Evolutionary conservation across 495 filamentous ascomycete genomes (phyloP), one percentile per base, ranked within the genome.

Genomic region (Saxispiralis lemnorum): DNA sequence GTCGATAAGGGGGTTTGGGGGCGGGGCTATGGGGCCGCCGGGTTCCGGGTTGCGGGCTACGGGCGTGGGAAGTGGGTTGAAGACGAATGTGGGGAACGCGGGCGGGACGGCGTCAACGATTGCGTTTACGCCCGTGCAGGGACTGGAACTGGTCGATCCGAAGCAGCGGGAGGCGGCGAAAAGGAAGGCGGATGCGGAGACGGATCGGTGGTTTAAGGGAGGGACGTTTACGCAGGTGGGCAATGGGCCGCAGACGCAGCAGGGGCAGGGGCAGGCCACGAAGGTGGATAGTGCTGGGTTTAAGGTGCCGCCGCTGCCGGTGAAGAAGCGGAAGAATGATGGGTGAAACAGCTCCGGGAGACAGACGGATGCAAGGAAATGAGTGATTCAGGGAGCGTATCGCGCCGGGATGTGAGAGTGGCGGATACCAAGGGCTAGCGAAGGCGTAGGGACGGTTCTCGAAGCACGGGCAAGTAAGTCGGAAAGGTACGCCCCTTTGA

Each of bases 191-290:
- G 89, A 89, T 53, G 88, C 85, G 5, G 88, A 95, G 50, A 83
- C 92, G 55, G 88, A 96, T 58, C 68, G 83, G 33, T 96, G 85
- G 79, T 96, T 96, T 64, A 92, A 84, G 56, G 81, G 83, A 17
- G 92, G 89, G 2, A 89, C 86, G 3, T 97, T 97, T 48, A 95
- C 89, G 19, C 85, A 93, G 63, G 74, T 93, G 43, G 80, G 81
- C 13, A 65, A 69, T 33, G 64, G 61, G 59, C 59, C 14, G 48
- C 4, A 28, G 24, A 4, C 24, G 24, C 45, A 9, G 47, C 52
- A 15, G 50, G 54, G 34, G 56, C 46, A 39, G 51, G 59, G 21
- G 59, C 5, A 28, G 24, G 9, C 24, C 5, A 9, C 5, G 24
- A 28, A 9, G 24, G 46, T 52, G 38, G 59, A 61, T 45, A 45